Conservation (phyloP, 257 asterid genomes). For the Gardenia jasminoides region DNA sequence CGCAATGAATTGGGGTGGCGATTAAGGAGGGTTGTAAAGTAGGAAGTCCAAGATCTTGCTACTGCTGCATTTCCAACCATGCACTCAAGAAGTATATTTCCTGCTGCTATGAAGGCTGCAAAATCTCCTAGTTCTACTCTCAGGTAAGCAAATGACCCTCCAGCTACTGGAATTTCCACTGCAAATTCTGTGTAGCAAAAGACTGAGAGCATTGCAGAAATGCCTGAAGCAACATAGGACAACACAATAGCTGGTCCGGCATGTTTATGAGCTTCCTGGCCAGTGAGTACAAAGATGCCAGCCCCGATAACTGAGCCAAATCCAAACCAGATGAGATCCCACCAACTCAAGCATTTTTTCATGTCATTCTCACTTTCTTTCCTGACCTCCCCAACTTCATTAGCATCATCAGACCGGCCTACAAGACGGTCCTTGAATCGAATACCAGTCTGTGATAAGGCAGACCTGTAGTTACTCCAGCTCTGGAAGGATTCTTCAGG, state of each 20-base stretch:
- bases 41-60: conserved; percentile 41
- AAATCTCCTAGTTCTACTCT: conserved; percentile 39
- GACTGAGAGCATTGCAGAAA: conserved; percentile 32
- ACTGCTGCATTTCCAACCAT: conserved; percentile 32
- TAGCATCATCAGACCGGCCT: conserved; percentile 26
- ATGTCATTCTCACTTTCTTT: conserved; percentile 32
- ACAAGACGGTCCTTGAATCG: conserved; percentile 33
- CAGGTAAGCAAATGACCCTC: conserved; percentile 40
- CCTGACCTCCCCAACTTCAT: conserved; percentile 27
- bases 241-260: conserved; percentile 38
- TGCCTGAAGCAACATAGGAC: conserved; percentile 31
- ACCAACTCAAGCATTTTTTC: conserved; percentile 34
- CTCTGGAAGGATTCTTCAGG: conserved; percentile 41
- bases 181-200: conserved; percentile 37
- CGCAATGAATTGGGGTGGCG: conserved; percentile 31
- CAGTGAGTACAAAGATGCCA: conserved; percentile 38
- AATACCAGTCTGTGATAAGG: conserved; percentile 20
- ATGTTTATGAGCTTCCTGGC: conserved; percentile 30
- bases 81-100: conserved; percentile 36
- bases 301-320: conserved; percentile 44
- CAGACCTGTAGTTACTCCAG: conserved; percentile 30
- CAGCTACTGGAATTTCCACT: conserved; percentile 40
- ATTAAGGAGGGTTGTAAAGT: conserved; percentile 33
- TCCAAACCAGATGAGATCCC: conserved; percentile 42
- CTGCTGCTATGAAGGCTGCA: conserved; percentile 35